These are phyloP conservation scores for Fusarium keratoplasticum DNA, from an alignment of 2,329 filamentous ascomycete genomes.

Conservation along the genomic window DNA sequence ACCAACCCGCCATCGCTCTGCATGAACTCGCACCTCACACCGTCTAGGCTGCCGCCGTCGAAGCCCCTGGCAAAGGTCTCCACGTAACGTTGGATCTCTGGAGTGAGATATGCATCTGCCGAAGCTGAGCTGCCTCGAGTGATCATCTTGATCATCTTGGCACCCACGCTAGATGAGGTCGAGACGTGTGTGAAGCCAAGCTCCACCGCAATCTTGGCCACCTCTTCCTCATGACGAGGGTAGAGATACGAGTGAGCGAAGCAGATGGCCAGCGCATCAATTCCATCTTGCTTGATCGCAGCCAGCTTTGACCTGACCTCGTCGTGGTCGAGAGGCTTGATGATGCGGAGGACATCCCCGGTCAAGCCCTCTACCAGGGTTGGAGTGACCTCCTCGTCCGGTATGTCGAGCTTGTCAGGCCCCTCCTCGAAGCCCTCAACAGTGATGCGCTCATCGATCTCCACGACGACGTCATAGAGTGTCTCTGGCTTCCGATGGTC, in stretches of 20 bases:
- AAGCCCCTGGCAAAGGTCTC: slow-evolving; percentile 16
- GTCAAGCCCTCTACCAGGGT: background rate
- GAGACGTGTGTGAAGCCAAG: slow-evolving; percentile 79
- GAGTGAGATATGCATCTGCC: slow-evolving; percentile 78
- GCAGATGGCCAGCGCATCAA: slow-evolving; percentile 74
- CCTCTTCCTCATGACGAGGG: slow-evolving; percentile 79
- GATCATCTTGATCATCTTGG: slow-evolving; percentile 74
- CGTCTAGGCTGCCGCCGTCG: slow-evolving; percentile 23
- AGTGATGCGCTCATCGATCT: slow-evolving; percentile 78
- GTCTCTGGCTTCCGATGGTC: slow-evolving; percentile 74
- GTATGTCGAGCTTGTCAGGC: background rate
- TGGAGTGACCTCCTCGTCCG: background rate
- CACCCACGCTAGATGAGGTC: slow-evolving; percentile 71
- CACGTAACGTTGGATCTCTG: slow-evolving; percentile 42
- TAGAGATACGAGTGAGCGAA: slow-evolving; percentile 91
- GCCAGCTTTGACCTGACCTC: slow-evolving; percentile 60
- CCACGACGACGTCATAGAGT: slow-evolving; percentile 74
- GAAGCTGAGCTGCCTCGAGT: slow-evolving; percentile 76
- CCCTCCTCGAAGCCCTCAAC: slow-evolving; percentile 69
- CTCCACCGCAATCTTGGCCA: slow-evolving; percentile 78
- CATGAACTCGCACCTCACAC: slow-evolving; percentile 27
- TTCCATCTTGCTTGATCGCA: slow-evolving; percentile 71
- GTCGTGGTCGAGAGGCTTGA: slow-evolving; percentile 67
- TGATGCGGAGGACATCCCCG: background rate
- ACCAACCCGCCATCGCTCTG: slow-evolving; percentile 41